Evolutionary conservation across 192 early-diverging fungal genomes (phyloP).

Genomic region (Endogone sp.): DNA sequence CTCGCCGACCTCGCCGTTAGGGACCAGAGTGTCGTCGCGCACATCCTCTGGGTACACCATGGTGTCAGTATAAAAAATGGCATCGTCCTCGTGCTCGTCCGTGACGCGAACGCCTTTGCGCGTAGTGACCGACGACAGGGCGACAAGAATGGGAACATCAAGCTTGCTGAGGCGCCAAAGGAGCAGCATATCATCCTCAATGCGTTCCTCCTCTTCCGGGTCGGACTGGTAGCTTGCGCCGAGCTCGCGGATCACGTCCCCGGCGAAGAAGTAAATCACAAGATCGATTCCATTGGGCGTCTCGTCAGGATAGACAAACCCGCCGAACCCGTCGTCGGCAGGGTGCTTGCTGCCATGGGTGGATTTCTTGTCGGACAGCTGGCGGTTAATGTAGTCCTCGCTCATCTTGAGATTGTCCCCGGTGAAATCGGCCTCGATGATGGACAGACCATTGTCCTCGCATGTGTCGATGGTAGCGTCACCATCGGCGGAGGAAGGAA

Average conservation of each 20-base stretch:
- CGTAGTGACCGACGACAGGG: not conserved
- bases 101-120: not conserved
- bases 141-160: conserved; percentile 6
- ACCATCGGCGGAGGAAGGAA: not conserved
- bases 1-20: not conserved
- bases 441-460: conserved; percentile 26
- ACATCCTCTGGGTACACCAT: not conserved
- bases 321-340: conserved; percentile 8
- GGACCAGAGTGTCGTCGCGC: not conserved
- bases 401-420: not conserved
- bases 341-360: conserved; percentile 3
- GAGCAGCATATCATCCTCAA: conserved; percentile 13
- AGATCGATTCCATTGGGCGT: conserved; percentile 32
- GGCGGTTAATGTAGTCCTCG: not conserved
- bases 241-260: conserved; percentile 1
- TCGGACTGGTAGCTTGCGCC: not conserved
- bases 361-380: not conserved
- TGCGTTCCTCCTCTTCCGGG: conserved; percentile 14
- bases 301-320: conserved; percentile 23
- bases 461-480: conserved; percentile 13
- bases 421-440: conserved; percentile 34
- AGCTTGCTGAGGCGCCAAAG: conserved; percentile 9
- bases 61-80: not conserved
- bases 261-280: conserved; percentile 29
- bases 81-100: not conserved